These are phyloP conservation scores for Copromyces sp. DNA, from an alignment of 495 filamentous ascomycete genomes.

Conservation along the genomic window DNA sequence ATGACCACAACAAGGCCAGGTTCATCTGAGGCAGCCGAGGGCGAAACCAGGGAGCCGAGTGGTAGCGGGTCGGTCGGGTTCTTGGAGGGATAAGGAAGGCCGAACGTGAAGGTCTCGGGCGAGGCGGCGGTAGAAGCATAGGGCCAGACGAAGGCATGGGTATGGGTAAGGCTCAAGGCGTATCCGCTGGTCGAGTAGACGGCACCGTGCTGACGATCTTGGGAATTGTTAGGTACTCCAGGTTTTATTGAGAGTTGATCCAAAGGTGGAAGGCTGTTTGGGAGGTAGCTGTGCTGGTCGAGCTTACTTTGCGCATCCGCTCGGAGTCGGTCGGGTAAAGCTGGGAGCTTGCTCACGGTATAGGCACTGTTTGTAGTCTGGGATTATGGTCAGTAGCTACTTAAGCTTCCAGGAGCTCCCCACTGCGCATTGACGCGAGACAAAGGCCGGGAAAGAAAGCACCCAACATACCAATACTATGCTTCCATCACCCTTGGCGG, in stretches of 20 bases:
- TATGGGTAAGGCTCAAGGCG: constrained; percentile 68
- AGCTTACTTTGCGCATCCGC: constrained; percentile 48
- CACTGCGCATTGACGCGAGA: not conserved
- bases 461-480: constrained; percentile 48
- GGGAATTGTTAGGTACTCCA: constrained; percentile 13
- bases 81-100: constrained; percentile 62
- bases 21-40: constrained; percentile 59
- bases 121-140: constrained; percentile 57
- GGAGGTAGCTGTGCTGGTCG: not conserved
- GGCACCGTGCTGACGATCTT: constrained; percentile 50
- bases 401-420: not conserved
- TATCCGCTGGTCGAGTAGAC: constrained; percentile 57
- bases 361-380: constrained; percentile 85
- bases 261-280: not conserved
- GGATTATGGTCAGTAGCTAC: constrained; percentile 14
- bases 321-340: constrained; percentile 64
- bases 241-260: not conserved
- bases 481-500: constrained; percentile 49
- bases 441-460: not conserved
- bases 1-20: constrained; percentile 79
- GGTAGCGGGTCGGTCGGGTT: constrained; percentile 56
- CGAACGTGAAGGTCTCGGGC: constrained; percentile 62
- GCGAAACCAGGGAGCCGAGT: constrained; percentile 65
- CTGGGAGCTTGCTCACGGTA: constrained; percentile 72
- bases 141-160: constrained; percentile 79